A percentile compares a stretch with the other conserved stretches of the same genome.
phyloP scores from a whole-genome alignment of 345 rosid species.

The Lumnitzera racemosa region DNA sequence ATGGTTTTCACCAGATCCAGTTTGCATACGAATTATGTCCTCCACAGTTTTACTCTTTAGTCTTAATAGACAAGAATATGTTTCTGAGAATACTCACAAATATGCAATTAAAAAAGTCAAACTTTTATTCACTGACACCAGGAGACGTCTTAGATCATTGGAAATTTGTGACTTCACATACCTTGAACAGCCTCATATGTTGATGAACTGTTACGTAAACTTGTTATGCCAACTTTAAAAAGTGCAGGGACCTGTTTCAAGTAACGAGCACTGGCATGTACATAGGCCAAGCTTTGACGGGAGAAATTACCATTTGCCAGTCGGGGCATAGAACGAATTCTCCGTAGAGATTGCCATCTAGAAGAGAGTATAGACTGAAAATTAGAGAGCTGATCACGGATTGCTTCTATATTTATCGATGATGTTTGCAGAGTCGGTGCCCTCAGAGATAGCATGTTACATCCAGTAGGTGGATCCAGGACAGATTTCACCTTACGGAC shows the following conservation, averaged over 20 bases:
- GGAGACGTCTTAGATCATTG: too few relatives aligned
- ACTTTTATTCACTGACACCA: too few relatives aligned
- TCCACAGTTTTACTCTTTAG: conserved; percentile 82
- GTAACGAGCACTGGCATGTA: conserved; percentile 89
- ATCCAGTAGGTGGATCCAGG: conserved; percentile 74
- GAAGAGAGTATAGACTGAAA: conserved; percentile 47
- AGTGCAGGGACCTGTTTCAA: conserved; percentile 92
- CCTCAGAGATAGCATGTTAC: conserved; percentile 65
- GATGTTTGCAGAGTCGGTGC: conserved; percentile 50
- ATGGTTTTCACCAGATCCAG: conserved; percentile 93
- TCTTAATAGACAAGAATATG: conserved; percentile 64
- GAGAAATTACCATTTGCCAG: conserved; percentile 69
- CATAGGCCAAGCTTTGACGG: conserved; percentile 84
- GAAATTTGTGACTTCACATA: conserved; percentile 7
- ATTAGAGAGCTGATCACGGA: conserved; percentile 40
- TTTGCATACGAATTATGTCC: conserved; percentile 71
- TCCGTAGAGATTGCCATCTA: conserved; percentile 72
- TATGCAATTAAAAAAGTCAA: too few relatives aligned
- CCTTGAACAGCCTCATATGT: conserved; percentile 86
- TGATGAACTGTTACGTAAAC: conserved; percentile 79
- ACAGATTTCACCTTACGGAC: conserved; percentile 83
- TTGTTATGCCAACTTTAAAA: conserved; percentile 79
- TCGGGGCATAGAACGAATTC: conserved; percentile 50
- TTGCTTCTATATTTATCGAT: too few relatives aligned
- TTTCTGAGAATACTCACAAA: conserved; percentile 38